A percentile compares a stretch with the other conserved stretches of the same genome.
Evolutionary conservation across 2,329 filamentous ascomycete species (phyloP).

Genomic region (Colletotrichum cereale): DNA sequence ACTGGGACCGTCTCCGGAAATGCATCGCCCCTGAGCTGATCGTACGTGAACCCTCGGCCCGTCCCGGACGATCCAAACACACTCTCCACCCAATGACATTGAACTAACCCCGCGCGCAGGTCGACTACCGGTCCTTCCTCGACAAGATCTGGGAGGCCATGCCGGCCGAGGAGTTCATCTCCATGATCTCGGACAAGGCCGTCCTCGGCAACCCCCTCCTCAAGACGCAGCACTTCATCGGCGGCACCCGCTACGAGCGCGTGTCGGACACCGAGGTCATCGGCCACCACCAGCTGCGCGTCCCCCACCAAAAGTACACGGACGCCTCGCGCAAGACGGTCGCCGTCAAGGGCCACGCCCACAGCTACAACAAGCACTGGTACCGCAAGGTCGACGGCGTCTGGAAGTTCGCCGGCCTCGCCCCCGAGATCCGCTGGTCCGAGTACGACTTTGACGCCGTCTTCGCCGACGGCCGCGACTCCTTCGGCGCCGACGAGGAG

Average conservation of each 20-base stretch:
- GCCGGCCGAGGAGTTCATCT: slow-evolving; percentile 71
- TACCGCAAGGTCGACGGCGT: slow-evolving; percentile 69
- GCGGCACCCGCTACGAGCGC: slow-evolving; percentile 68
- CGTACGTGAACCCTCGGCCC: slow-evolving; percentile 58
- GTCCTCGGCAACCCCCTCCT: slow-evolving; percentile 73
- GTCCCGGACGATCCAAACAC: too few relatives aligned
- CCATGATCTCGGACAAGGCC: slow-evolving; percentile 67
- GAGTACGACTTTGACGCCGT: slow-evolving; percentile 70
- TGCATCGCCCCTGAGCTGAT: slow-evolving; percentile 63
- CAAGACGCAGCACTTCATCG: slow-evolving; percentile 75
- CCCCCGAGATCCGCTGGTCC: slow-evolving; percentile 67
- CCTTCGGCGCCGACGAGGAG: slow-evolving; percentile 23
- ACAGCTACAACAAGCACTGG: slow-evolving; percentile 69
- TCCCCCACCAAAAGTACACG: slow-evolving; percentile 72
- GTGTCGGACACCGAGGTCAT: slow-evolving; percentile 69
- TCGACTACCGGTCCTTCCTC: slow-evolving; percentile 78
- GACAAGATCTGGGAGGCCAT: slow-evolving; percentile 72
- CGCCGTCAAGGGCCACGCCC: slow-evolving; percentile 70
- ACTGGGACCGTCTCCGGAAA: slow-evolving; percentile 69
- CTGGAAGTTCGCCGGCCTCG: slow-evolving; percentile 72
- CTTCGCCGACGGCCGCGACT: slow-evolving; percentile 50
- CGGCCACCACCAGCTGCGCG: slow-evolving; percentile 72
- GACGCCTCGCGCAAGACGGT: slow-evolving; percentile 62
- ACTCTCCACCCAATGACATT: too few relatives aligned
- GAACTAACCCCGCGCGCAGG: slow-evolving; percentile 51